Base-by-base conservation (phyloP, 768 basidiomycete genomes). In the Calvatia gigantea region DNA sequence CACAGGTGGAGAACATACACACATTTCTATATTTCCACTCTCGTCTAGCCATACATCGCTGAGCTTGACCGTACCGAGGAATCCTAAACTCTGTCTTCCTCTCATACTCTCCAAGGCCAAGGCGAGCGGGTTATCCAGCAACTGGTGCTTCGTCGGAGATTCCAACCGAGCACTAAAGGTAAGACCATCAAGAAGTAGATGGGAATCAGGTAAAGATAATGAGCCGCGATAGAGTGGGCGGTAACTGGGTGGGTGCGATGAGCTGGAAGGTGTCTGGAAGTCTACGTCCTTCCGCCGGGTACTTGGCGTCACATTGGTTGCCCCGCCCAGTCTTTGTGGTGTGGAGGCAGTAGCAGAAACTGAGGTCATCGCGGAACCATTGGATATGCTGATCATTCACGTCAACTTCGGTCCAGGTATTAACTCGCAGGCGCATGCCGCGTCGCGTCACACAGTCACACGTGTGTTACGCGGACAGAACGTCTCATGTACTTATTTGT, bases 51-150 rank as follows among this genome's bases (percentile, higher is more conserved):
- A 85, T 0, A 88, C 64, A 49, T 85, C 80, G 33, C 72, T 65
- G 35, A 89, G 67, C 27, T 71, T 73, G 15, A 80, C 75, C 0
- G 75, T 73, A 2, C 82, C 86, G 46, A 82, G 71, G 56, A 87
- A 78, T 32, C 81, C 75, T 17, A 91, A 69, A 23, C 79, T 78
- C 1, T 84, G 85, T 17, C 87, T 70, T 15, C 87, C 86, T 35
- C 88, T 87, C 87, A 91, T 89, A 67, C 83, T 88, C 69, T 91
- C 89, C 48, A 91, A 66, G 0, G 87, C 84, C 19, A 91, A 68
- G 3, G 89, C 85, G 11, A 91, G 73, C 0, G 85, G 83, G 59
- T 86, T 89, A 58, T 86, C 73, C 19, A 91, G 74, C 12, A 91
- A 70, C 49, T 64, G 56, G 14, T 70, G 68, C 42, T 74, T 71